phyloP scores from a whole-genome alignment of 2,329 filamentous ascomycete species.

The Aspergillus calidoustus region DNA sequence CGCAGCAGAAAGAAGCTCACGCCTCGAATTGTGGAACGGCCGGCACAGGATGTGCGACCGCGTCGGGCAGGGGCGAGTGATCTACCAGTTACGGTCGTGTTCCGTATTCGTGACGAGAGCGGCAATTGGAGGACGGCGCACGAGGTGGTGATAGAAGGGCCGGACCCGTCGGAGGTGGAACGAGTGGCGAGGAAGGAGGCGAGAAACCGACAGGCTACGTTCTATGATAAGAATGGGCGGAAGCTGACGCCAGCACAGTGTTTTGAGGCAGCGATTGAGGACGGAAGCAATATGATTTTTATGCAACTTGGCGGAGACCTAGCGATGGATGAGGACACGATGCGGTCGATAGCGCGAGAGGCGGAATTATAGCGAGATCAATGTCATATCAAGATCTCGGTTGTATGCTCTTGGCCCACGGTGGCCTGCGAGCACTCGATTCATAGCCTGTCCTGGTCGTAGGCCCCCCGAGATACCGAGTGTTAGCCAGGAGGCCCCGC shows the following conservation, averaged over 20 bases:
- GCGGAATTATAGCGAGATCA: constrained; percentile 1
- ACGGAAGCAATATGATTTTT: constrained; percentile 25
- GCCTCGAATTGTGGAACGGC: constrained; percentile 4
- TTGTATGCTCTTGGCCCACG: constrained; percentile 3
- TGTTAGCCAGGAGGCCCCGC: background rate
- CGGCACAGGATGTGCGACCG: constrained; percentile 1
- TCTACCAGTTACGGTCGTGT: background rate
- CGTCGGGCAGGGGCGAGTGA: background rate
- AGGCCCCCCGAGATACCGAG: constrained; percentile 1
- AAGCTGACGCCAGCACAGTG: constrained; percentile 22
- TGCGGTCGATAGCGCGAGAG: background rate
- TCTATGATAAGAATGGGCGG: constrained; percentile 25
- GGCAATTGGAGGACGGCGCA: constrained; percentile 1
- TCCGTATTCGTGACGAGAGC: background rate
- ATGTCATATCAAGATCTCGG: constrained; percentile 5
- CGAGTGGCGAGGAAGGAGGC: constrained; percentile 22
- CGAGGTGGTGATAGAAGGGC: constrained; percentile 21
- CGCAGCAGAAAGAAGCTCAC: constrained; percentile 1
- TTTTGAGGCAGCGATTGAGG: constrained; percentile 24
- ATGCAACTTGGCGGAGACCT: constrained; percentile 16
- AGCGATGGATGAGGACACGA: constrained; percentile 1
- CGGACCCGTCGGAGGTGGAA: constrained; percentile 21
- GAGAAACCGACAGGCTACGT: constrained; percentile 17
- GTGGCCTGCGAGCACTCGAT: constrained; percentile 1
- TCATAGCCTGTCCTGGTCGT: constrained; percentile 2